Conservation (phyloP, 495 filamentous ascomycete genomes). For the Neurospora africana region DNA sequence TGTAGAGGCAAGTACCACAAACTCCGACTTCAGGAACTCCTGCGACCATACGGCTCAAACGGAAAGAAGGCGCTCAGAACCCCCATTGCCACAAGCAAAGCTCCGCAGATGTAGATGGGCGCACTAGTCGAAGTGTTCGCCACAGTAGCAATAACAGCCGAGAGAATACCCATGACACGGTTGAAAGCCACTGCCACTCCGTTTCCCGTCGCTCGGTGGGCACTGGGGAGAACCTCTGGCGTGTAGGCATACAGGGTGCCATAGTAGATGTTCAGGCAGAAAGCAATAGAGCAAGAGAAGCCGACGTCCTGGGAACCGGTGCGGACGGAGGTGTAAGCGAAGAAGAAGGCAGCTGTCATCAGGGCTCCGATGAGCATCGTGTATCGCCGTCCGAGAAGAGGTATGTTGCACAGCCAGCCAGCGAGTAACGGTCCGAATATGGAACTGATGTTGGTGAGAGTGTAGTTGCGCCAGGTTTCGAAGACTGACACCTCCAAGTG, state of each 20-base stretch:
- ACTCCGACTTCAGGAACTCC: slow-evolving; percentile 42
- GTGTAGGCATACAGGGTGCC: slow-evolving; percentile 59
- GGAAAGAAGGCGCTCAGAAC: slow-evolving; percentile 48
- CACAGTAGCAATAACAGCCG: slow-evolving; percentile 51
- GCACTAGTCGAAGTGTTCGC: slow-evolving; percentile 49
- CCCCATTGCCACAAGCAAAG: slow-evolving; percentile 56
- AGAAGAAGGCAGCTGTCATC: slow-evolving; percentile 56
- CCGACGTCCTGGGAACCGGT: slow-evolving; percentile 50
- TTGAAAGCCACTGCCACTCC: slow-evolving; percentile 59
- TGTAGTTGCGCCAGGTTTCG: slow-evolving; percentile 62
- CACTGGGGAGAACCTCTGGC: slow-evolving; percentile 51
- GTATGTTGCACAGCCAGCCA: slow-evolving; percentile 50
- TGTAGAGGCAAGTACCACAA: neutral
- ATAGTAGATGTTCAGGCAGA: slow-evolving; percentile 62
- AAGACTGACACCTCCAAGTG: slow-evolving; percentile 32
- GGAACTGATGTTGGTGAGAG: slow-evolving; percentile 51
- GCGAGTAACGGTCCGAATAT: slow-evolving; percentile 58
- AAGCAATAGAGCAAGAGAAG: slow-evolving; percentile 56
- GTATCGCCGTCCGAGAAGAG: slow-evolving; percentile 47
- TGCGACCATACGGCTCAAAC: slow-evolving; percentile 59
- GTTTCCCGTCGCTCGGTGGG: slow-evolving; percentile 60
- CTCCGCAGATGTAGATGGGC: slow-evolving; percentile 61
- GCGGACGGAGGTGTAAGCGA: slow-evolving; percentile 55
- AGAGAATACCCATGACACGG: slow-evolving; percentile 62
- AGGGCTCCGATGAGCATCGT: slow-evolving; percentile 58